Evolutionary conservation across 345 rosid genomes (phyloP), one percentile per base, ranked within the genome.

Genomic region (Stellera chamaejasme): DNA sequence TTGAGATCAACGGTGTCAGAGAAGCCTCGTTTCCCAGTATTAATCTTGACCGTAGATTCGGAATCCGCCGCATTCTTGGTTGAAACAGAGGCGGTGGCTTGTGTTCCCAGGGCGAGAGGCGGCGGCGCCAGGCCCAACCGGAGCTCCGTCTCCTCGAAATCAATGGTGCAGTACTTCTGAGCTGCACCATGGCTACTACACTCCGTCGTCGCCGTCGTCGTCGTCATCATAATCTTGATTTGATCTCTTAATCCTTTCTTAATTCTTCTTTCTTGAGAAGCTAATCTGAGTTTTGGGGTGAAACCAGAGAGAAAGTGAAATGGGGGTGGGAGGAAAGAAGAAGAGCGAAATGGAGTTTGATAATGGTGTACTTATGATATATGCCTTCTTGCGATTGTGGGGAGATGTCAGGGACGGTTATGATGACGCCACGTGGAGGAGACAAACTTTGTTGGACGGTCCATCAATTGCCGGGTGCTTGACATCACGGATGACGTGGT

Each of bases 141-240:
- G 19, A 92, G 65, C 75, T 92, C 98, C 45, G 98, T 92, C 70
- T 82, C 95, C 61, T 83, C 96, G 16, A 88, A 92, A 55, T 92
- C 79, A 50, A 92, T 92, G 74, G 72, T 82, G 19, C 43, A 32
- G 39, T 63, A 43, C 70, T 74, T 27, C 50, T 71, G 11, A 50
- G 74, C 1, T 19, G 11, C 43, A 48, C 66, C 16, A 54, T 43
- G 0, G 47, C 68, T 71, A 54, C 59, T 46, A 59, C 6, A 56
- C 71, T 49, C 7, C 23, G 23, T 1, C 23, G 51, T 43, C 67
- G 48, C 54, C 59, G n/a, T 7, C 23, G 23, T 1, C 23, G 51
- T 43, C 67, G 48, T 58, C 59, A 23, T 7, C 15, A 27, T 16
- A 32, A 10, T 10, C 43, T 15, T 57, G 55, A 28, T 59, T 56